Conservation (phyloP, 2,329 filamentous ascomycete genomes). For the Diaporthe longicolla region DNA sequence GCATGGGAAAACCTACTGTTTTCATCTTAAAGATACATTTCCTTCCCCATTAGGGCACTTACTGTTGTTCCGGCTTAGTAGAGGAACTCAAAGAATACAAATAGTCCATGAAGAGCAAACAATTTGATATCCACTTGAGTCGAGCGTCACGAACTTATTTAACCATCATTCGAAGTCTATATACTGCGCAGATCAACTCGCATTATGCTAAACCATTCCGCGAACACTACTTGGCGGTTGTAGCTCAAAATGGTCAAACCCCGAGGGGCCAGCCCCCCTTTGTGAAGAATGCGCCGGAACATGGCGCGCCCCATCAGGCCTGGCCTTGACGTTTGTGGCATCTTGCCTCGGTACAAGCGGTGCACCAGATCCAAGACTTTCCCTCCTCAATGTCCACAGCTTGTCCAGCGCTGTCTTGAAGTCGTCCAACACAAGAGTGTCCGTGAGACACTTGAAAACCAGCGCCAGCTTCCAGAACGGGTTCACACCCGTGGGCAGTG, state of each 20-base stretch:
- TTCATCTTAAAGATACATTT: too few relatives aligned
- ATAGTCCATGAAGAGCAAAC: too few relatives aligned
- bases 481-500: slow-evolving; percentile 65
- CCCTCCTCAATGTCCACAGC: slow-evolving; percentile 38
- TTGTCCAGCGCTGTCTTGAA: slow-evolving; percentile 72
- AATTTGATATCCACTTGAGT: too few relatives aligned
- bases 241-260: slow-evolving; percentile 26
- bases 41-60: too few relatives aligned
- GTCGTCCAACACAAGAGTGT: slow-evolving; percentile 76
- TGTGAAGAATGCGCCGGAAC: slow-evolving; percentile 11
- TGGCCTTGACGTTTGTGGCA: not conserved
- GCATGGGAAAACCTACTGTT: too few relatives aligned
- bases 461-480: slow-evolving; percentile 75
- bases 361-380: slow-evolving; percentile 6
- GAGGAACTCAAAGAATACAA: too few relatives aligned
- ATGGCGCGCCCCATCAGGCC: slow-evolving; percentile 30
- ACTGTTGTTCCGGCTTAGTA: too few relatives aligned
- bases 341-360: not conserved
- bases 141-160: too few relatives aligned
- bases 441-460: slow-evolving; percentile 77
- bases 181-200: not conserved
- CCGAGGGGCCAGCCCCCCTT: not conserved
- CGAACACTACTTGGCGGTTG: slow-evolving; percentile 27
- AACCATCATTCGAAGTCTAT: not conserved
- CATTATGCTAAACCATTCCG: slow-evolving; percentile 6